These are phyloP conservation scores for Candida jianshihensis DNA, from an alignment of 805 yeast genomes.

Conservation along the genomic window DNA sequence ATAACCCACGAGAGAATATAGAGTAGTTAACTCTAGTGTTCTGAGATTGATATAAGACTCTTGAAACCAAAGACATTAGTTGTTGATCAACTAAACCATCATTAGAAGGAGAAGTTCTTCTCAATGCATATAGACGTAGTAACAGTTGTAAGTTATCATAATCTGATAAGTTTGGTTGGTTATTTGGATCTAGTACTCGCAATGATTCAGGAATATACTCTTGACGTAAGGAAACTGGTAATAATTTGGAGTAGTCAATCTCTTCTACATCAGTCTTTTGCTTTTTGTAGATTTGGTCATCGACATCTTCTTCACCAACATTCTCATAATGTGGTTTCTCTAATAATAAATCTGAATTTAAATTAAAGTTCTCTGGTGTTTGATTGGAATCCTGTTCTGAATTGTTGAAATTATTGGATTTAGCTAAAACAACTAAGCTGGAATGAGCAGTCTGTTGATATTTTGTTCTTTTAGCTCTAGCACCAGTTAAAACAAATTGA, in stretches of 20 bases:
- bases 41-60: conserved; percentile 54
- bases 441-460: conserved; percentile 69
- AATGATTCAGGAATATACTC: conserved; percentile 56
- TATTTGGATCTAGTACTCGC: conserved; percentile 62
- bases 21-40: conserved; percentile 55
- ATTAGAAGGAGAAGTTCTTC: conserved; percentile 65
- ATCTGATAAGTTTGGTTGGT: conserved; percentile 66
- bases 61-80: conserved; percentile 62
- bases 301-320: conserved; percentile 41
- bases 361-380: conserved; percentile 48
- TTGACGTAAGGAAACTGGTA: conserved; percentile 58
- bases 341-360: conserved; percentile 71
- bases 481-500: conserved; percentile 71
- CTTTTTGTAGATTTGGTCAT: conserved; percentile 31
- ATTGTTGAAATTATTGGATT: conserved; percentile 26
- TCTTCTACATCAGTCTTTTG: conserved; percentile 32
- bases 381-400: conserved; percentile 25
- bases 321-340: conserved; percentile 70
- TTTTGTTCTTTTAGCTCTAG: conserved; percentile 81
- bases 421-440: conserved; percentile 71
- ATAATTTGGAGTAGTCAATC: conserved; percentile 34
- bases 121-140: conserved; percentile 54
- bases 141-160: conserved; percentile 71
- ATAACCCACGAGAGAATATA: conserved; percentile 71
- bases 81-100: conserved; percentile 76